phyloP scores from a whole-genome alignment of 2,329 filamentous ascomycete species.

The Tolypocladium tundrense region DNA sequence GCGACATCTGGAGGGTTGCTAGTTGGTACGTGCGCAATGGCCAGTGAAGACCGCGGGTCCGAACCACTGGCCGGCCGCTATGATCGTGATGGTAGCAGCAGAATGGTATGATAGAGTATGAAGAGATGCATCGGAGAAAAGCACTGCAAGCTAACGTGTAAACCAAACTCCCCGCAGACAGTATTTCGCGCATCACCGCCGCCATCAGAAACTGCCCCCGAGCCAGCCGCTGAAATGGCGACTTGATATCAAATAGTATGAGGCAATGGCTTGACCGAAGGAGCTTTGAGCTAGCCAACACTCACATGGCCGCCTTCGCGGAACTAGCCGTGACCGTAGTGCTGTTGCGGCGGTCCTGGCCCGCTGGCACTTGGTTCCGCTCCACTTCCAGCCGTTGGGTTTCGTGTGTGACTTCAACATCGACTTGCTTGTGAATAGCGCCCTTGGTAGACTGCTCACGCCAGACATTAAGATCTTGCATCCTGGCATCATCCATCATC shows the following conservation, averaged over 20 bases:
- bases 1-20: background rate
- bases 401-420: background rate
- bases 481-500: slow-evolving; percentile 9
- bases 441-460: background rate
- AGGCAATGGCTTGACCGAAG: background rate
- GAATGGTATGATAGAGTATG: too few species aligned
- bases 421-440: background rate
- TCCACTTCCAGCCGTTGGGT: background rate
- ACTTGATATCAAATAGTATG: too few species aligned
- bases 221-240: too few species aligned
- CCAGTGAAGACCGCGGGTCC: too few species aligned
- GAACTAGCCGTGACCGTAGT: background rate
- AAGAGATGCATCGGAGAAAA: too few species aligned
- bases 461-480: slow-evolving; percentile 7
- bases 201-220: too few species aligned
- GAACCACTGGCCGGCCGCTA: too few species aligned
- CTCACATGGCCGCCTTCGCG: background rate
- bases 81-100: too few species aligned
- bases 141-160: too few species aligned
- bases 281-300: background rate
- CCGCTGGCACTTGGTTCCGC: background rate
- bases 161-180: too few species aligned
- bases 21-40: background rate
- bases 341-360: background rate
- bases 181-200: too few species aligned